Evolutionary conservation across 345 rosid species (phyloP).

Genomic region (Hibiscus tridactylites): DNA sequence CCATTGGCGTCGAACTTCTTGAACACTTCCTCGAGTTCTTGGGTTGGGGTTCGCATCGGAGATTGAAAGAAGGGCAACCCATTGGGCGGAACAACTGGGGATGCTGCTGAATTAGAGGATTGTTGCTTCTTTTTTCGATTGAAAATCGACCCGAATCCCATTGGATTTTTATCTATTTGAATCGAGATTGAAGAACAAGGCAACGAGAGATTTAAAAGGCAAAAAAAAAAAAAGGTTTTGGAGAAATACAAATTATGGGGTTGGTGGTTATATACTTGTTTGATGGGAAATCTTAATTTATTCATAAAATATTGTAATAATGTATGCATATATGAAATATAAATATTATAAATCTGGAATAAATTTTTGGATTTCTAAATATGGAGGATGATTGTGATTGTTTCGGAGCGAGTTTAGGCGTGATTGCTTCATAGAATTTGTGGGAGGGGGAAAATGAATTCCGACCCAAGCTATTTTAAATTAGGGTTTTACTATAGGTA

Average conservation of each 20-base stretch:
- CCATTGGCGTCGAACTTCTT: not conserved
- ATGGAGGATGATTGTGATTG: not conserved
- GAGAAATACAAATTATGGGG: not conserved
- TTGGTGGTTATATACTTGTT: not conserved
- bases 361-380: not conserved
- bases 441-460: too few species aligned
- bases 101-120: not conserved
- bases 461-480: too few species aligned
- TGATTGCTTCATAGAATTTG: not conserved
- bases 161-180: too few species aligned
- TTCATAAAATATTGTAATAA: too few species aligned
- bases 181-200: not conserved
- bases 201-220: not conserved
- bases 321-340: too few species aligned
- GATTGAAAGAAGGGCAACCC: too few species aligned
- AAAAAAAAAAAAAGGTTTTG: not conserved
- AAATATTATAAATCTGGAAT: not conserved
- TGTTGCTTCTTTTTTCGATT: not conserved
- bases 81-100: not conserved
- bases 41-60: not conserved
- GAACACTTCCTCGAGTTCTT: not conserved
- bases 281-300: not conserved
- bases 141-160: not conserved
- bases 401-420: not conserved
- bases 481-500: too few species aligned